Conservation (phyloP, 441 rosid species). For the Arabidopsis lyrata region DNA sequence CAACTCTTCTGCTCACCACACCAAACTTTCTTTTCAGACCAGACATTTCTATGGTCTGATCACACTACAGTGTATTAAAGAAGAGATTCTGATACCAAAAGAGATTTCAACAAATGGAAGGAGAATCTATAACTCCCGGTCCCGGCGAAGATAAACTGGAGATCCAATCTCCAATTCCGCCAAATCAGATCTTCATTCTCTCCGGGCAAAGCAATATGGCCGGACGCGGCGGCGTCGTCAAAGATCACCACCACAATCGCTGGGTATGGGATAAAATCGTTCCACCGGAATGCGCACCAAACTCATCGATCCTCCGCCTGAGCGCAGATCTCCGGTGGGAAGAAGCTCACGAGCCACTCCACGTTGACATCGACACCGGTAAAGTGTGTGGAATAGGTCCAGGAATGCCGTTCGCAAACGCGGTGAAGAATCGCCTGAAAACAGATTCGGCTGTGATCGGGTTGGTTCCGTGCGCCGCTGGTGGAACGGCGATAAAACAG, state of each 20-base stretch:
- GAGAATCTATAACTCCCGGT: conserved; percentile 13
- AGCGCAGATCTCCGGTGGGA: conserved; percentile 67
- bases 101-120: conserved; percentile 31
- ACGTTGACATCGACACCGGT: conserved; percentile 66
- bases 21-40: conserved; percentile 4
- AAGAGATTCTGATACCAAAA: not conserved
- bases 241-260: conserved; percentile 47
- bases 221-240: conserved; percentile 81
- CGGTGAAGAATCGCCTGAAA: conserved; percentile 43
- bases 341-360: conserved; percentile 73
- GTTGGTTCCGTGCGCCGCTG: conserved; percentile 90
- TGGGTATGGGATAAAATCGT: conserved; percentile 65
- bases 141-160: conserved; percentile 21
- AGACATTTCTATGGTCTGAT: conserved; percentile 5
- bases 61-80: too few species aligned
- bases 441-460: conserved; percentile 52
- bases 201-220: conserved; percentile 98
- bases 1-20: not conserved
- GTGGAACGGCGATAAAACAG: conserved; percentile 81
- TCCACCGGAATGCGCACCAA: conserved; percentile 64
- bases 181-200: conserved; percentile 75
- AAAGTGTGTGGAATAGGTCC: conserved; percentile 84
- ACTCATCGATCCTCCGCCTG: conserved; percentile 65
- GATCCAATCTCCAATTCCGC: conserved; percentile 24
- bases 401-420: conserved; percentile 81